Conservation (phyloP, 2,329 filamentous ascomycete genomes). For the Ceratocystis albifundus region DNA sequence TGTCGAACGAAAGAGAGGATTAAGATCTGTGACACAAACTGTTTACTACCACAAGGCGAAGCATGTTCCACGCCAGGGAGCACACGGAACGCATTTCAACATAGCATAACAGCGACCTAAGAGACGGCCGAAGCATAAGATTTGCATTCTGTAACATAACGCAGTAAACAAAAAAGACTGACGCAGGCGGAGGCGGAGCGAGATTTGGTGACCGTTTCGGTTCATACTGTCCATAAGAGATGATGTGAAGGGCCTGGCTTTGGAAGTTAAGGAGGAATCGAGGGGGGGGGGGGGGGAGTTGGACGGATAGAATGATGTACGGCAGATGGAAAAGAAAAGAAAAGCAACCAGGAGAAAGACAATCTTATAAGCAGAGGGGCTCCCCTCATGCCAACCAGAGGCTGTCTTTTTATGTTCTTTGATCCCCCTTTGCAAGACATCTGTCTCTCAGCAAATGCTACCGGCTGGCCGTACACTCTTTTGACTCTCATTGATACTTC, state of each 20-base stretch:
- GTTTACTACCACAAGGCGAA: constrained; percentile 2
- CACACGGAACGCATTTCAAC: background rate
- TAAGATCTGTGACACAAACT: background rate
- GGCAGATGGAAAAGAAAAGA: background rate
- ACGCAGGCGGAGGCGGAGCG: background rate
- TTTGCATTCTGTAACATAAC: background rate
- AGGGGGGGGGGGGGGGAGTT: no score
- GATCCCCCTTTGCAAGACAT: constrained; percentile 12
- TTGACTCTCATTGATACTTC: background rate
- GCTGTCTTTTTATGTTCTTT: constrained; percentile 14
- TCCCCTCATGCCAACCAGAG: background rate
- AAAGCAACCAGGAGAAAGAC: background rate
- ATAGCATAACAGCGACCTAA: background rate
- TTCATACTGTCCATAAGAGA: background rate
- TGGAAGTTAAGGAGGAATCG: background rate
- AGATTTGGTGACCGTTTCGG: background rate
- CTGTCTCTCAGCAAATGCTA: background rate
- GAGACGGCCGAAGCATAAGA: background rate
- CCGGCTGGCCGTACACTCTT: constrained; percentile 9
- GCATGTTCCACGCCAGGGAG: background rate
- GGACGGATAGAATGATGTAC: no score
- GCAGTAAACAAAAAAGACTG: background rate
- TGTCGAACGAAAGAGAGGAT: background rate
- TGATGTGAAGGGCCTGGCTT: background rate
- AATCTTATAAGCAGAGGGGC: background rate